Base-by-base conservation (phyloP, 208 protist genomes). In the Angomonas deanei region DNA sequence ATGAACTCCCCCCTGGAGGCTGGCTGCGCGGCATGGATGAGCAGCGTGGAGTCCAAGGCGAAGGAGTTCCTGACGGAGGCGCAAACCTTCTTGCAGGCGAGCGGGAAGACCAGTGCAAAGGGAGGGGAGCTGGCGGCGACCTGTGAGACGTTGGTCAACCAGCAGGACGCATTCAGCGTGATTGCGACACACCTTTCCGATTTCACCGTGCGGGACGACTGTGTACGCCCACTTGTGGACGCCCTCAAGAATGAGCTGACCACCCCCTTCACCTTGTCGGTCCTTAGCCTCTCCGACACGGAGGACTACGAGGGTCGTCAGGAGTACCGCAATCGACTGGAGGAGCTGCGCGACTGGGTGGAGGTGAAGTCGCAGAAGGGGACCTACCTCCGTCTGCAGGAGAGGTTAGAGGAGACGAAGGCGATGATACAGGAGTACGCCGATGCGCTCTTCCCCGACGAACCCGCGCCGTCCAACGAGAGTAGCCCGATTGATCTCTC, bases 301-400 rank as follows among this genome's bases (percentile, higher is more conserved):
- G 70, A 73, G 27, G 53, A 76, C 27, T 85, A 78, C 55, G 72
- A 68, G 42, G 75, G 70, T 28, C 75, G 74, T 28, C 61, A 60
- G 10, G 82, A 91, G 66, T 86, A 90, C 67, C 68, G 65, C 38
- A 74, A 85, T 34, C 74, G 82, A 13, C 50, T 94, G 59, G 73
- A 84, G 28, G 88, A 94, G 68, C 68, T 94, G 50, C 69, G 72
- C 32, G 88, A 91, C 56, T 94, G 84, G 82, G 68, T 94, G n/a
- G 88, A 91, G 34, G 76, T 86, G 13, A 78, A 91, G 56, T 82
- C 80, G 48, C 78, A 88, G 70, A 84, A 85, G 60, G 70, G 65
- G 23, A 79, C 84, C 4, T 94, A 88, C 67, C 33, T 74, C 32
- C 76, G 82, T 26, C 66, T 94, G 54, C 64, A 91, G 53, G 68